phyloP scores from a whole-genome alignment of 352 stramenopile genomes.

The Phytophthora tubulina region DNA sequence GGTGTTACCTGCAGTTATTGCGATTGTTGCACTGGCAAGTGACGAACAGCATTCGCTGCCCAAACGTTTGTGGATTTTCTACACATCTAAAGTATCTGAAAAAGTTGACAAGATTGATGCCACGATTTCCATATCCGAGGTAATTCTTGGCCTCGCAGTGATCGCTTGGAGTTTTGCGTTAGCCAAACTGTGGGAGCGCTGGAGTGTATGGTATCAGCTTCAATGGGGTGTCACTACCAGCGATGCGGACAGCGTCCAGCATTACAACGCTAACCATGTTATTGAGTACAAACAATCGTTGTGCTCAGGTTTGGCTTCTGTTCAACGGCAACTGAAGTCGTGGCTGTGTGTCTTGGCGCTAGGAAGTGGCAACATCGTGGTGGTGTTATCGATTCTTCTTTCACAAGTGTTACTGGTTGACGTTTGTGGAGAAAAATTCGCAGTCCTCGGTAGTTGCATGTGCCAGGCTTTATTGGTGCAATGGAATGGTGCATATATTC shows the following conservation, averaged over 20 bases:
- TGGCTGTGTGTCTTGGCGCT: constrained; percentile 33
- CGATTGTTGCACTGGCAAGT: constrained; percentile 39
- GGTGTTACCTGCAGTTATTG: constrained; percentile 52
- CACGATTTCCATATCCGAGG: constrained; percentile 15
- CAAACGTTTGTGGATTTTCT: constrained; percentile 41
- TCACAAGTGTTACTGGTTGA: constrained; percentile 37
- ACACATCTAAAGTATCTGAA: constrained; percentile 17
- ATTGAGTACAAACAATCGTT: constrained; percentile 8
- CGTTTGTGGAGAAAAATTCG: constrained; percentile 37
- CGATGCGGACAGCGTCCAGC: not conserved
- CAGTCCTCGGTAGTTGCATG: constrained; percentile 39
- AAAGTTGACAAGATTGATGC: constrained; percentile 10
- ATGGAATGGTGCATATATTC: constrained; percentile 41
- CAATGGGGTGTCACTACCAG: constrained; percentile 61
- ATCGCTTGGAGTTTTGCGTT: constrained; percentile 65
- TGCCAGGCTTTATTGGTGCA: constrained; percentile 41
- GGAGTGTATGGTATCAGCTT: constrained; percentile 66
- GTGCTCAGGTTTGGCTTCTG: constrained; percentile 3
- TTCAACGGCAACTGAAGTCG: constrained; percentile 29
- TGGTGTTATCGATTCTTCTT: constrained; percentile 45
- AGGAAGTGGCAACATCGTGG: constrained; percentile 28
- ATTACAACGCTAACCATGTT: not conserved
- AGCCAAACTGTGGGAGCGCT: constrained; percentile 66
- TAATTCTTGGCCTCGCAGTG: constrained; percentile 40
- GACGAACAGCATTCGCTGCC: constrained; percentile 22